These are phyloP conservation scores for Diaporthe helianthi DNA, from an alignment of 2,329 filamentous ascomycete species.

Conservation along the genomic window DNA sequence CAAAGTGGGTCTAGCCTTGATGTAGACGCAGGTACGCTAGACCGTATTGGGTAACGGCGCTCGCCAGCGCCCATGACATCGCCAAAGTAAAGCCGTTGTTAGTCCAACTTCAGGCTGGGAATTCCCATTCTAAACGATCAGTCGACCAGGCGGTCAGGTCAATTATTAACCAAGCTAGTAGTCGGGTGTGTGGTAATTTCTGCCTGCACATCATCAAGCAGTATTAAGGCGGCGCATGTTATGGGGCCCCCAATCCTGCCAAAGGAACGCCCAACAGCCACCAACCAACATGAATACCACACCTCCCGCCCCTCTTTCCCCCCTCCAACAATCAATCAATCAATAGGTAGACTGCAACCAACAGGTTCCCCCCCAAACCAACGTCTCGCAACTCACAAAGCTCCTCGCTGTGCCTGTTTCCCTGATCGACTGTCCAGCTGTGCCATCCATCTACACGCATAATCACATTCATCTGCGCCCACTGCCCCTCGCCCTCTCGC, in stretches of 20 bases:
- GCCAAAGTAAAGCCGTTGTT: constrained; percentile 2
- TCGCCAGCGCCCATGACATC: not conserved
- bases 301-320: not conserved
- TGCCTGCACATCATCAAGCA: not conserved
- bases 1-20: constrained; percentile 9
- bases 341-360: not conserved
- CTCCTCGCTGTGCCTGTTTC: not conserved
- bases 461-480: not conserved
- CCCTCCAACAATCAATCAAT: not conserved
- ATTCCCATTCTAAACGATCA: not conserved
- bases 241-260: constrained; percentile 6
- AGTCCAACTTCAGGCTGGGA: not conserved
- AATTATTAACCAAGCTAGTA: not conserved
- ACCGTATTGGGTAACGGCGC: not conserved
- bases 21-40: not conserved
- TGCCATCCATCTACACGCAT: constrained; percentile 2
- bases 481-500: not conserved
- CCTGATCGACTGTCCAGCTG: not conserved
- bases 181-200: not conserved
- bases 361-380: not conserved
- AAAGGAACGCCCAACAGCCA: constrained; percentile 1
- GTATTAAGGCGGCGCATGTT: not conserved
- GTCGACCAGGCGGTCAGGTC: not conserved
- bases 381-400: not conserved
- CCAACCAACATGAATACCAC: not conserved